Evolutionary conservation across 1,284 basidiomycete species (phyloP).

Genomic region (Heterobasidion occidentale): DNA sequence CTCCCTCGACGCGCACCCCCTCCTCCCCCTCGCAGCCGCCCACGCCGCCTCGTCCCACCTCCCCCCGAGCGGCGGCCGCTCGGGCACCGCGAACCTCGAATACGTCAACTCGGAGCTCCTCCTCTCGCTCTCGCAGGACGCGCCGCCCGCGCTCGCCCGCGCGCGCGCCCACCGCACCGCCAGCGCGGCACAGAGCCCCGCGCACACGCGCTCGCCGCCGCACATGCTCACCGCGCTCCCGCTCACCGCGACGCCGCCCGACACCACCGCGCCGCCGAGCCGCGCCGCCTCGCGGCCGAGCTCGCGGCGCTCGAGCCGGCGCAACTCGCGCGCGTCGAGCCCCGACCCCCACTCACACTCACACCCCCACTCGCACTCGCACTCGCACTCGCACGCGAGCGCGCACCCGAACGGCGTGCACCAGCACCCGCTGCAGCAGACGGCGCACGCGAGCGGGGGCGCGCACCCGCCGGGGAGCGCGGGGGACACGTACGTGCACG

Average conservation of each 20-base stretch:
- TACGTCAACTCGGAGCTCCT: constrained; percentile 81
- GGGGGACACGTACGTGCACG: constrained; percentile 45
- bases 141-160: constrained; percentile 20
- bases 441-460: background rate
- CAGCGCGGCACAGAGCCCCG: constrained; percentile 7
- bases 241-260: constrained; percentile 8
- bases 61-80: constrained; percentile 3
- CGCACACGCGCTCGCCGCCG: constrained; percentile 14
- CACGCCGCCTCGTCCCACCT: constrained; percentile 13
- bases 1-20: constrained; percentile 17
- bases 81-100: constrained; percentile 34
- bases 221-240: constrained; percentile 15
- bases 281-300: constrained; percentile 18
- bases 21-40: background rate
- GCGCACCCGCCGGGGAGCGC: constrained; percentile 12
- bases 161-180: background rate
- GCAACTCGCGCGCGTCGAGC: background rate
- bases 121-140: constrained; percentile 44
- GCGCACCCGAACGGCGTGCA: too few species aligned
- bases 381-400: too few species aligned
- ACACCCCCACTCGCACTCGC: constrained; percentile 9
- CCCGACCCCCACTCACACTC: constrained; percentile 3
- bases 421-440: too few species aligned
- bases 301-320: constrained; percentile 21
- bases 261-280: constrained; percentile 20